These are phyloP conservation scores for Coemansia sp. DNA, from an alignment of 192 early-diverging fungal species.

Conservation along the genomic window DNA sequence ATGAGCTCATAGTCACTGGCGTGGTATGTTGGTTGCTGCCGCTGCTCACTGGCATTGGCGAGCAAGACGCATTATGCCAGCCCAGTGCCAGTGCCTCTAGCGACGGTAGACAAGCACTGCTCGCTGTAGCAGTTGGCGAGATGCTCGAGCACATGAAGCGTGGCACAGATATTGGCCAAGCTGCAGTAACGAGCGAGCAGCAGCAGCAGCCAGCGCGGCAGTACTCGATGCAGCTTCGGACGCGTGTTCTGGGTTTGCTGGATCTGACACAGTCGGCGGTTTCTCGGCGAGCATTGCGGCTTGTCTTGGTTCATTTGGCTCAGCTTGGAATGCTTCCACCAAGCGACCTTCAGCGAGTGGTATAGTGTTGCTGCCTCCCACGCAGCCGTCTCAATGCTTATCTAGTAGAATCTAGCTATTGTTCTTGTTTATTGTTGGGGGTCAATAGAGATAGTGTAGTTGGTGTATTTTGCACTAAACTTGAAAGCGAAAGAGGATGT, in stretches of 20 bases:
- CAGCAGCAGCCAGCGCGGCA: slow-evolving; percentile 13
- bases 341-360: slow-evolving; percentile 26
- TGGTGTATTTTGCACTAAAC: background rate
- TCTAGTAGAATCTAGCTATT: background rate
- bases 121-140: slow-evolving; percentile 8
- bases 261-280: slow-evolving; percentile 11
- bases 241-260: slow-evolving; percentile 25
- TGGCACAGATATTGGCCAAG: background rate
- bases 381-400: background rate
- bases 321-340: slow-evolving; percentile 25
- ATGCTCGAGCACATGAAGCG: slow-evolving; percentile 19
- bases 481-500: background rate
- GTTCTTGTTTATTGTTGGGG: slow-evolving; percentile 7
- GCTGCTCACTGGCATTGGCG: slow-evolving; percentile 18
- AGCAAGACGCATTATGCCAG: background rate
- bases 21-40: slow-evolving; percentile 30
- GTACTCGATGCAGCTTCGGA: slow-evolving; percentile 26
- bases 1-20: background rate
- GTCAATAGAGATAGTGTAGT: background rate
- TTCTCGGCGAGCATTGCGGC: slow-evolving; percentile 5
- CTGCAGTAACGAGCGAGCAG: background rate
- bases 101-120: background rate
- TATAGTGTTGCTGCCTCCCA: slow-evolving; percentile 6
- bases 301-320: slow-evolving; percentile 24
- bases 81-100: background rate